These are phyloP conservation scores for Epicoccum nigrum DNA, from an alignment of 2,329 filamentous ascomycete genomes.

Conservation along the genomic window DNA sequence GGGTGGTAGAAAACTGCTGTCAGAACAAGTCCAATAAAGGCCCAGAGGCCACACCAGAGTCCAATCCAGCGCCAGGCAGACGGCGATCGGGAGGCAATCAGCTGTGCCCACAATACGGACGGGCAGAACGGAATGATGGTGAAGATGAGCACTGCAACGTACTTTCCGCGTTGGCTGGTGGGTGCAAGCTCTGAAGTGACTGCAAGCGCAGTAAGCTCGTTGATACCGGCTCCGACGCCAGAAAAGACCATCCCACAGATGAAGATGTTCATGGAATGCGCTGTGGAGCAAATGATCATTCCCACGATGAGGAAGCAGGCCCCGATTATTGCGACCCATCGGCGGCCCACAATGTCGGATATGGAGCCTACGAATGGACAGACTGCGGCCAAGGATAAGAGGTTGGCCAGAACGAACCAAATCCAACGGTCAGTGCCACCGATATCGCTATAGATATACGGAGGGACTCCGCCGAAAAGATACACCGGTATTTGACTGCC, in stretches of 20 bases:
- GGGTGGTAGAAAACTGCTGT: slow-evolving; percentile 54
- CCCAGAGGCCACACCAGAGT: slow-evolving; percentile 59
- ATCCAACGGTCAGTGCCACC: slow-evolving; percentile 66
- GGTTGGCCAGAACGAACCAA: slow-evolving; percentile 59
- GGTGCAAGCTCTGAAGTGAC: slow-evolving; percentile 72
- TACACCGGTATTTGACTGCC: slow-evolving; percentile 65
- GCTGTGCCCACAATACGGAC: slow-evolving; percentile 66
- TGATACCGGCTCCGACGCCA: slow-evolving; percentile 69
- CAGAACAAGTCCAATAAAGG: slow-evolving; percentile 58
- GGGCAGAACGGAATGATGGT: slow-evolving; percentile 68
- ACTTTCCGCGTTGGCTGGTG: slow-evolving; percentile 66
- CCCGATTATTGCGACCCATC: slow-evolving; percentile 38
- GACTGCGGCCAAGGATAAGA: slow-evolving; percentile 61
- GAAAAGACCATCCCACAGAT: slow-evolving; percentile 55
- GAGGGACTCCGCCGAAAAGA: slow-evolving; percentile 34
- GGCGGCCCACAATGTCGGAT: slow-evolving; percentile 39
- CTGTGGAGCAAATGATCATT: slow-evolving; percentile 35
- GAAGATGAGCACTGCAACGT: slow-evolving; percentile 65
- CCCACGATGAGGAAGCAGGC: slow-evolving; percentile 46
- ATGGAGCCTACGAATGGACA: slow-evolving; percentile 66
- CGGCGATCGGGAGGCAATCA: slow-evolving; percentile 57
- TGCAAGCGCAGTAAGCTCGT: slow-evolving; percentile 70
- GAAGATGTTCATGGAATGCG: slow-evolving; percentile 35
- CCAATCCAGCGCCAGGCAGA: slow-evolving; percentile 62
- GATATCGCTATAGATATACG: slow-evolving; percentile 64